Evolutionary conservation across 495 filamentous ascomycete genomes (phyloP), one percentile per base, ranked within the genome.

Genomic region (Hypoxylon trugodes): DNA sequence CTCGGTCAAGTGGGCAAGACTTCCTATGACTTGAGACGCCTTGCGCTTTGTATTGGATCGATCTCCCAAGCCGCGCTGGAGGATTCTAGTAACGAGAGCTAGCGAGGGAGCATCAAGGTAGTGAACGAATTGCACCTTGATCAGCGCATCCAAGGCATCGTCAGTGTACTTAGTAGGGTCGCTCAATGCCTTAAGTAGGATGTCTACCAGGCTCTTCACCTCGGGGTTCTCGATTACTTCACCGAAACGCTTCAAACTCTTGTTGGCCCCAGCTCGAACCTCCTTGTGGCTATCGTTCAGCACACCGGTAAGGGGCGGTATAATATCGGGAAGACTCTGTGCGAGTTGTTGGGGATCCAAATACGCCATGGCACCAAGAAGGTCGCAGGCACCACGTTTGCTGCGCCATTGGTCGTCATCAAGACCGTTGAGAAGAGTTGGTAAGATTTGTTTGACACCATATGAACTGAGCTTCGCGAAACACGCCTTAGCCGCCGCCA

Each of bases 211-310:
- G 59, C 87, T 82, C 82, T 96, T 96, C 65, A 98, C 90, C 73
- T 98, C 95, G 8, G 95, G 95, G 73, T 98, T 98, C 77, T 86
- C 95, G 76, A 98, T 98, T 57, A 98, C 96, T 63, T 98, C 95
- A 43, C 95, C 95, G 75, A 98, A 98, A 16, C 95, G 88, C 78
- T 98, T 93, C 72, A 98, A 83, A 77, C 91, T 96, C 66, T 94
- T 87, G 73, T 98, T 98, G 3, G 96, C 95, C 7, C 93, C 92
- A 19, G 83, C 77, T 55, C 95, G 85, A 9, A 98, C 95, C 69
- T 98, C 95, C 75, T 98, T 98, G 76, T 98, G 95, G 48, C 92
- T 97, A 76, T 98, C 95, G 65, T 96, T 98, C 37, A 98, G 80
- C 1, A 98, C 95, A 35, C 88, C 84, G 0, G 95, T 98, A 53